These are phyloP conservation scores for Blastobotrys arbuscula DNA, from an alignment of 1,139 yeast species.

Conservation along the genomic window DNA sequence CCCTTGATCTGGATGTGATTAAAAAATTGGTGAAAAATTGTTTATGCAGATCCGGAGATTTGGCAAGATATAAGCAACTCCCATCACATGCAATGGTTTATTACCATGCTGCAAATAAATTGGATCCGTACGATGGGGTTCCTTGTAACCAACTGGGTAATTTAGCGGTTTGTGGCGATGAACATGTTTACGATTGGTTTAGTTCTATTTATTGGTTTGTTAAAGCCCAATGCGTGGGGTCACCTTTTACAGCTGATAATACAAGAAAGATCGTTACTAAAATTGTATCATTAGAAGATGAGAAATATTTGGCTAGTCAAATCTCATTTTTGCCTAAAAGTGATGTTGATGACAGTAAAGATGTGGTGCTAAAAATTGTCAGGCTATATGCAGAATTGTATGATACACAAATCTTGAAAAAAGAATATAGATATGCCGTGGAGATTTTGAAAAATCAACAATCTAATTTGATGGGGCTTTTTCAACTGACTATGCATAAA, in stretches of 20 bases:
- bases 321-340: too few species aligned
- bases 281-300: constrained; percentile 1
- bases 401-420: too few species aligned
- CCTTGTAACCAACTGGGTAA: constrained; percentile 15
- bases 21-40: constrained; percentile 1
- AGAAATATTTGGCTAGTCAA: too few species aligned
- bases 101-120: constrained; percentile 20
- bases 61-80: constrained; percentile 20
- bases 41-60: constrained; percentile 22
- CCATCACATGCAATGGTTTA: constrained; percentile 20
- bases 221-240: constrained; percentile 11
- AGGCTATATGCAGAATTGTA: too few species aligned
- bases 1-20: not conserved
- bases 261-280: constrained; percentile 7
- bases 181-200: constrained; percentile 9
- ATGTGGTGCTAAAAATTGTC: too few species aligned
- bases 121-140: constrained; percentile 15
- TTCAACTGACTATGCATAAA: too few species aligned
- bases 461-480: too few species aligned
- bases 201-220: constrained; percentile 12
- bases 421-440: too few species aligned
- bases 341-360: too few species aligned
- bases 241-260: constrained; percentile 14
- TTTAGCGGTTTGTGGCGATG: constrained; percentile 3
- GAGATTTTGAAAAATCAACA: too few species aligned